Evolutionary conservation across 768 basidiomycete species (phyloP), one percentile per base, ranked within the genome.

Genomic region (Serendipita vermifera): DNA sequence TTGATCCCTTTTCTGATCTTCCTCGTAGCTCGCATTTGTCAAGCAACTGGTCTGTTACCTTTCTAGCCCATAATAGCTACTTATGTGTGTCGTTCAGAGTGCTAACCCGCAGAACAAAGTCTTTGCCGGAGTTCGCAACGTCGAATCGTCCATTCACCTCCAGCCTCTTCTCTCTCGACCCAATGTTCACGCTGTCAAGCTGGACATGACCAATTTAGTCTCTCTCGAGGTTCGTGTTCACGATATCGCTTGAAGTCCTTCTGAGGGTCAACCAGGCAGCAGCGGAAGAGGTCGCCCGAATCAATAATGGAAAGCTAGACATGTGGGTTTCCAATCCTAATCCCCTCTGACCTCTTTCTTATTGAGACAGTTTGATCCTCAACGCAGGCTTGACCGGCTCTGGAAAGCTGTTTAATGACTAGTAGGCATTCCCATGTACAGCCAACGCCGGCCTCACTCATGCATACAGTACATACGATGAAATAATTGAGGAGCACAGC

Each of bases 151-250:
- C 2, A 39, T 41, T 2, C 61, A 57, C 38, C 59, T 68, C 13
- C 7, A 32, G 2, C 53, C 33, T 31, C 51, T 64, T 13, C 31
- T 55, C 54, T 56, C 46, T 14, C 27, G 55, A 31, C 55, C 54
- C 2, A 71, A 72, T 54, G 43, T 76, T 6, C 65, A 69, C 39
- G 43, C 72, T 14, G 7, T 75, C 29, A 58, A 70, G 54, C 69
- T 67, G 3, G 73, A 76, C 58, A 64, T 74, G 48, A 68, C 64
- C 13, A 62, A 71, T 54, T 55, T 31, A 31, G 36, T 39, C 5
- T 59, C 65, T 2, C 56, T 73, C 41, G 62, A 66, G 62, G 72
- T 68, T 39, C 57, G 65, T 17, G 1, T 5, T 22, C 3, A 5
- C 17, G 3, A 11, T 2, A 3, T 3, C 14, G 2, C 5, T 20